Evolutionary conservation across 2,329 filamentous ascomycete species (phyloP).

Genomic region (Lachnellula hyalina): DNA sequence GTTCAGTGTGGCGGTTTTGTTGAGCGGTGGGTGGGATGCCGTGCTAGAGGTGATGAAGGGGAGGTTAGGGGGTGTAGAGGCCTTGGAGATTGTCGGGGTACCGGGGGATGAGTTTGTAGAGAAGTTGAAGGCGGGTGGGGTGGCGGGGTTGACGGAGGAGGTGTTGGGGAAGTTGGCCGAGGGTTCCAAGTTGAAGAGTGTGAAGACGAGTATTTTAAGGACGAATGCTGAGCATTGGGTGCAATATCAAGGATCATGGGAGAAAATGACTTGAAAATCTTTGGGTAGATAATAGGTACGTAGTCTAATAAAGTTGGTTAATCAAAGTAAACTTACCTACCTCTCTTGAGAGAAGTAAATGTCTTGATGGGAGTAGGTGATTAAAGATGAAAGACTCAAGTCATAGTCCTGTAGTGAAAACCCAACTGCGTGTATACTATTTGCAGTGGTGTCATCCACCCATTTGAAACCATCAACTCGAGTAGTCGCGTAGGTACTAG

Average conservation of each 20-base stretch:
- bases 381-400: too few species aligned
- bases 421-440: too few species aligned
- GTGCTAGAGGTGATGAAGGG: slow-evolving; percentile 9
- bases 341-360: too few species aligned
- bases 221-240: slow-evolving; percentile 19
- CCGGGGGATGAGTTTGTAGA: slow-evolving; percentile 19
- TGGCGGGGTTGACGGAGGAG: slow-evolving; percentile 6
- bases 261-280: too few species aligned
- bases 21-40: slow-evolving; percentile 27
- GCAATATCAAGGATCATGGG: not conserved
- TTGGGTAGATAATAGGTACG: too few species aligned
- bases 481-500: too few species aligned
- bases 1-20: slow-evolving; percentile 33
- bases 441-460: too few species aligned
- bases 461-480: too few species aligned
- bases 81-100: slow-evolving; percentile 23
- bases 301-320: too few species aligned
- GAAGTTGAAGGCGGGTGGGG: slow-evolving; percentile 15
- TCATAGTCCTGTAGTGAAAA: too few species aligned
- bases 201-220: slow-evolving; percentile 23
- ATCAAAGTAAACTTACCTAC: too few species aligned
- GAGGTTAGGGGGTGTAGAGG: slow-evolving; percentile 15
- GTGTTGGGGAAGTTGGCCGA: slow-evolving; percentile 4
- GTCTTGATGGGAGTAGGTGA: too few species aligned
- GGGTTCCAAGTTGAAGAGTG: slow-evolving; percentile 16